Evolutionary conservation across 2,329 filamentous ascomycete genomes (phyloP).

Genomic region (Colletotrichum spaethianum): DNA sequence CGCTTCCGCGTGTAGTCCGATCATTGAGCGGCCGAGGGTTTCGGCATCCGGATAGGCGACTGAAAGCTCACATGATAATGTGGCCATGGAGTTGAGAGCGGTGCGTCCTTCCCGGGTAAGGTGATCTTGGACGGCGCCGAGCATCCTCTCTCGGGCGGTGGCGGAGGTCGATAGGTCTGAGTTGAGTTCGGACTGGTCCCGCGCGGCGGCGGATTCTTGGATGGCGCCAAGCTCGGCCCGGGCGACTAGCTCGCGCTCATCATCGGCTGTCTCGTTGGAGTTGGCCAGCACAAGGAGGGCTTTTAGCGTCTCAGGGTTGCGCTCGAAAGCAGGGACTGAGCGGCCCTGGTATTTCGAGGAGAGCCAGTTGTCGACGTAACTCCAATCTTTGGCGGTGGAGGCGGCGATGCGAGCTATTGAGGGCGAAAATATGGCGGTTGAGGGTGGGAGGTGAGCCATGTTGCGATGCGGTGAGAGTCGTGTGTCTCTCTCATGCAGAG

Average conservation of each 20-base stretch:
- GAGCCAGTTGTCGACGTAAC: constrained; percentile 88
- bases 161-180: constrained; percentile 41
- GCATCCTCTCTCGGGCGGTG: constrained; percentile 56
- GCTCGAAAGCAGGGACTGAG: constrained; percentile 81
- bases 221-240: constrained; percentile 73
- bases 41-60: constrained; percentile 63
- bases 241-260: constrained; percentile 72
- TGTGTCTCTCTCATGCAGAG: background rate
- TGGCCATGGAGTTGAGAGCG: constrained; percentile 71
- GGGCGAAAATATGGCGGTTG: constrained; percentile 76
- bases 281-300: constrained; percentile 81
- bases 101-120: constrained; percentile 69
- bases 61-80: constrained; percentile 64
- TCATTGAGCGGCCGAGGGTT: constrained; percentile 65
- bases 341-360: constrained; percentile 76
- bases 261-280: constrained; percentile 83
- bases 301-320: constrained; percentile 86
- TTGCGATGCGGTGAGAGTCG: constrained; percentile 9
- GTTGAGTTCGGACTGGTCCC: background rate
- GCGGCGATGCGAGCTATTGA: constrained; percentile 81
- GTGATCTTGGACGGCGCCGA: constrained; percentile 67
- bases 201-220: constrained; percentile 57
- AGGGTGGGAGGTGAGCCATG: constrained; percentile 57
- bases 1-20: constrained; percentile 68
- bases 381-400: constrained; percentile 91